Evolutionary conservation across 805 yeast species (phyloP), one percentile per base, ranked within the genome.

Genomic region (Candida krabiensis): DNA sequence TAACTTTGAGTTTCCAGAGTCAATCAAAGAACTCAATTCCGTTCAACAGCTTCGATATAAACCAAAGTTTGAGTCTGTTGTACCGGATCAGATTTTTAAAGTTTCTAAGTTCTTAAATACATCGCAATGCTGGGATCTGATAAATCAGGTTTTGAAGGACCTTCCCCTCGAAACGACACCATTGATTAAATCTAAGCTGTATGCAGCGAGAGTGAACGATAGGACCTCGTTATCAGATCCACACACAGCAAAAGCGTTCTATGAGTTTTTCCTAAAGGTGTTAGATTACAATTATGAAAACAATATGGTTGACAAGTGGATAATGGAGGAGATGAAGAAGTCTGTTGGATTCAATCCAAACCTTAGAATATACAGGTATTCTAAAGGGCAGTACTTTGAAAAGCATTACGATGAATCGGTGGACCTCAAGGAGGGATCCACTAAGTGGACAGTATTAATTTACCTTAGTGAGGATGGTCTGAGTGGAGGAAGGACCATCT

Each of bases 391-490:
- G 42, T 76, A 69, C 50, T 80, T 80, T 47, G 80, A 75, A 3
- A 65, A 71, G 43, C 86, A 80, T 50, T 78, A 77, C 48, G 86
- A 80, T 47, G 85, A 79, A 33, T 64, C 76, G 6, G 81, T 76
- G 4, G 41, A 44, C 3, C 65, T 67, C 21, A 55, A 50, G 9
- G 9, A 19, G 19, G 79, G 79, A 0, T 47, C 33, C 9, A 79
- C 85, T 0, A 68, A 62, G 46, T 80, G 85, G 85, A 80, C 86
- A 0, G 54, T 80, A 16, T 58, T 80, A 27, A 62, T 80, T 1
- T 80, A 80, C 49, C 57, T 80, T 2, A 83, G 83, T 2, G 79
- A 63, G 18, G 76, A 71, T 2, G 80, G 73, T 23, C 70, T 79
- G 33, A 43, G 46, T 8, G 86, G 85, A 12, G 86, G 86, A 0